Base-by-base conservation (phyloP, 768 basidiomycete species). In the Gautieria morchelliformis region DNA sequence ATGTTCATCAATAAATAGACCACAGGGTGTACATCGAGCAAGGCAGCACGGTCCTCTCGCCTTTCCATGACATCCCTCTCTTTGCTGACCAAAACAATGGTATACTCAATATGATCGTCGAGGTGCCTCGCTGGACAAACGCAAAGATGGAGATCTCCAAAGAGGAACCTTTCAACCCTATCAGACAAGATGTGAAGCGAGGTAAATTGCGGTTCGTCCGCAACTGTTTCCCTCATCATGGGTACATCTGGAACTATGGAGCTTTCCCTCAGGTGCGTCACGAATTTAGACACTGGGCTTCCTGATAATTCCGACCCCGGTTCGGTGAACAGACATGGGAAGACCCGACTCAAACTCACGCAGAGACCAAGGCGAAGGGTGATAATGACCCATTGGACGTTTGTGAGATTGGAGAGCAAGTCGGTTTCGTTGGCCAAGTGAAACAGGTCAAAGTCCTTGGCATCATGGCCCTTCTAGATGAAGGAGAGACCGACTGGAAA, bases 401-500 rank as follows among this genome's bases (percentile, higher is more conserved):
- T 63, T 98, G 96, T 74, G 96, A 99, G 76, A 98, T 99, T 66
- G 96, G 96, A 61, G 96, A 99, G 72, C 90, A 94, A 72, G 89
- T 98, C 65, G 96, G 95, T 63, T 92, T 93, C 71, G 83, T 85
- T 61, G 96, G 96, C 58, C 94, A 98, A 71, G 82, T 99, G 72
- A 99, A 98, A 78, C 96, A 97, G 73, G 96, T 99, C 83, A 99
- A 99, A 79, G 89, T 99, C 63, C 90, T 99, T 67, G 96, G 96
- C 61, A 95, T 98, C 82, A 98, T 98, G 95, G 96, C 96, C 58
- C 80, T 98, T 58, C 85, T 98, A 63, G 96, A 99, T 69, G 96
- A 98, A 71, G 96, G 96, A 66, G 96, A 98, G 78, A 98, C 96
- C 63, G 96, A 98, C 78, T 99, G 96, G 96, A 99, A 99, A 75